Percentiles rank a stretch among this genome's conserved stretches.
Evolutionary conservation across 176 grass and related monocot species (phyloP).

Genomic region (Triticum turgidum): DNA sequence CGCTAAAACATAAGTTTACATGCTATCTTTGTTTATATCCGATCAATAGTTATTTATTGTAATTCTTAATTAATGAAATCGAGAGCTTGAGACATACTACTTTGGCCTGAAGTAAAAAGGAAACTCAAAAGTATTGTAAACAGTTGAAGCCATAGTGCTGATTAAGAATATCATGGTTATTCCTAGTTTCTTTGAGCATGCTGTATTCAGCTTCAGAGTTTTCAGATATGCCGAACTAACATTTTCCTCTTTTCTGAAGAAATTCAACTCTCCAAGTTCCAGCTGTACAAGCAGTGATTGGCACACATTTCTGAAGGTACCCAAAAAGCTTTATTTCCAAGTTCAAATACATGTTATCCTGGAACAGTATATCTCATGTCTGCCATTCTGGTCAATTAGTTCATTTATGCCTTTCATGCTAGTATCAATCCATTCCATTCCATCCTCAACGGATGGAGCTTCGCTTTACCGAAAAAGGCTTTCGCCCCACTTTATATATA

Average conservation of each 20-base stretch:
- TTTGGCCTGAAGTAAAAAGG: conserved; percentile 7
- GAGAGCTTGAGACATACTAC: conserved; percentile 8
- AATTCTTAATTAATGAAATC: conserved; percentile 16
- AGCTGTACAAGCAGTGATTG: conserved; percentile 81
- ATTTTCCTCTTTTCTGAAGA: conserved; percentile 56
- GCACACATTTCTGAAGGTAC: conserved; percentile 86
- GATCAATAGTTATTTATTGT: conserved; percentile 1
- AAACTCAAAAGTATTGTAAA: conserved; percentile 5
- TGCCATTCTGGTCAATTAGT: background rate
- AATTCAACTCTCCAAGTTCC: conserved; percentile 93
- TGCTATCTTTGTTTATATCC: background rate
- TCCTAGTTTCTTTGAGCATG: conserved; percentile 20
- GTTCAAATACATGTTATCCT: conserved; percentile 26
- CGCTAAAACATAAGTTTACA: background rate
- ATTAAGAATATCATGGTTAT: conserved; percentile 14
- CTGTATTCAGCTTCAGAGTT: conserved; percentile 21
- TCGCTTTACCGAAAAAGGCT: too few species aligned
- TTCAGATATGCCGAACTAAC: conserved; percentile 31
- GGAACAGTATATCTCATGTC: background rate
- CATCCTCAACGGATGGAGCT: background rate
- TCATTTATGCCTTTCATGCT: background rate
- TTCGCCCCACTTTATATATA: too few species aligned
- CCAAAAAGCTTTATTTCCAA: background rate
- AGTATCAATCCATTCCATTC: background rate
- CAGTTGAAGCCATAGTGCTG: conserved; percentile 17